These are phyloP conservation scores for Thinopyrum elongatum DNA, from an alignment of 176 grass and related monocot genomes.

Conservation along the genomic window DNA sequence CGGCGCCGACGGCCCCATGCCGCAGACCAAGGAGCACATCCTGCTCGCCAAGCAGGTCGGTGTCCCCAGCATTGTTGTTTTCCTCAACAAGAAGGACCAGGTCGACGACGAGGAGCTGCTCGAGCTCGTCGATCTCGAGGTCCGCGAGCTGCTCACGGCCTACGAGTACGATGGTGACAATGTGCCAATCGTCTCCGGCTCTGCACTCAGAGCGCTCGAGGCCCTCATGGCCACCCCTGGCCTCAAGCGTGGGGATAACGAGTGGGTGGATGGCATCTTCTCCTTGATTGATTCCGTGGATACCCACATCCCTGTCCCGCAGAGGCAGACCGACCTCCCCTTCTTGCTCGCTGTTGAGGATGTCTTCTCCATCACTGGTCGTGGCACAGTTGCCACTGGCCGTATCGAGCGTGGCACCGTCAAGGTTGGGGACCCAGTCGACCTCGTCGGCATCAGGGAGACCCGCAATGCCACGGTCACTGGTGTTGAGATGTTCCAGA, in stretches of 20 bases:
- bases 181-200: constrained; percentile 72
- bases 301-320: constrained; percentile 72
- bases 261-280: constrained; percentile 87
- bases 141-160: constrained; percentile 72
- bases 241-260: constrained; percentile 68
- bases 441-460: constrained; percentile 73
- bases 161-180: constrained; percentile 84
- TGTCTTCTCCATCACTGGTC: constrained; percentile 94
- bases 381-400: constrained; percentile 81
- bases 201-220: constrained; percentile 83
- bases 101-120: constrained; percentile 98
- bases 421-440: constrained; percentile 70
- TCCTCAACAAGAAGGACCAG: constrained; percentile 99
- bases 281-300: constrained; percentile 59
- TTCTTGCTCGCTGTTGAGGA: constrained; percentile 90
- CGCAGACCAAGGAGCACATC: constrained; percentile 99
- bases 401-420: constrained; percentile 87
- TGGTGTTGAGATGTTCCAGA: constrained; percentile 96
- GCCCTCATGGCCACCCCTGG: constrained; percentile 77
- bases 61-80: constrained; percentile 87
- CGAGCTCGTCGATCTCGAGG: constrained; percentile 93
- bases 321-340: constrained; percentile 78
- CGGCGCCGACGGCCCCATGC: constrained; percentile 96
- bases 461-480: constrained; percentile 75
- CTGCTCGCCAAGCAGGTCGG: constrained; percentile 99